phyloP scores from a whole-genome alignment of 768 basidiomycete species.

The Naganishia kalamii region DNA sequence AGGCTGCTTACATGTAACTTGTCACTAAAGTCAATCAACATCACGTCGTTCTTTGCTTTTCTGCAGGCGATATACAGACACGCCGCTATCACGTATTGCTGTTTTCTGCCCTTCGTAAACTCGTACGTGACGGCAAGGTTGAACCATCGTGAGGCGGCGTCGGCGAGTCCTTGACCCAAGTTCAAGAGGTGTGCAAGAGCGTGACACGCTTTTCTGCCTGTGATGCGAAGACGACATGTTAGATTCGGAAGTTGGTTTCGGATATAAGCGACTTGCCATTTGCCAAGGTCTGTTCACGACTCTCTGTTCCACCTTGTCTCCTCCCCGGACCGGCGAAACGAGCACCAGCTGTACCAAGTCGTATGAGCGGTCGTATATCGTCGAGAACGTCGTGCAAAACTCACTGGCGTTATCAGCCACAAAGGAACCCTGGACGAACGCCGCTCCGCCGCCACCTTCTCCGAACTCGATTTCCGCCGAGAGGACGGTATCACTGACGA shows the following conservation, averaged over 20 bases:
- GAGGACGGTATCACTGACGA: slow-evolving; percentile 87
- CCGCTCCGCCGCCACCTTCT: slow-evolving; percentile 85
- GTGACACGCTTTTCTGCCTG: slow-evolving; percentile 18
- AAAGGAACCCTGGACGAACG: slow-evolving; percentile 90
- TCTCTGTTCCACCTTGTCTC: slow-evolving; percentile 14
- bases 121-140: slow-evolving; percentile 89
- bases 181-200: slow-evolving; percentile 50
- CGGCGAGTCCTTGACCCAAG: slow-evolving; percentile 70
- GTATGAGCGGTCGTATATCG: not conserved
- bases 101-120: slow-evolving; percentile 87
- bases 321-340: not conserved
- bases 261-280: slow-evolving; percentile 9
- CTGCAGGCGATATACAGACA: slow-evolving; percentile 92
- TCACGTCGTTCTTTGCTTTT: slow-evolving; percentile 86
- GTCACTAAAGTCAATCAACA: slow-evolving; percentile 99
- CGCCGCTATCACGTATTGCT: slow-evolving; percentile 87
- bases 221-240: not conserved
- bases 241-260: not conserved
- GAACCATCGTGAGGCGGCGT: slow-evolving; percentile 78
- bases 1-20: slow-evolving; percentile 64
- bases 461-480: slow-evolving; percentile 91
- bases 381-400: slow-evolving; percentile 44
- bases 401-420: slow-evolving; percentile 84
- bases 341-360: not conserved
- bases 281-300: slow-evolving; percentile 15